These are phyloP conservation scores for Eugenia klotzschiana DNA, from an alignment of 441 rosid genomes.

Conservation along the genomic window DNA sequence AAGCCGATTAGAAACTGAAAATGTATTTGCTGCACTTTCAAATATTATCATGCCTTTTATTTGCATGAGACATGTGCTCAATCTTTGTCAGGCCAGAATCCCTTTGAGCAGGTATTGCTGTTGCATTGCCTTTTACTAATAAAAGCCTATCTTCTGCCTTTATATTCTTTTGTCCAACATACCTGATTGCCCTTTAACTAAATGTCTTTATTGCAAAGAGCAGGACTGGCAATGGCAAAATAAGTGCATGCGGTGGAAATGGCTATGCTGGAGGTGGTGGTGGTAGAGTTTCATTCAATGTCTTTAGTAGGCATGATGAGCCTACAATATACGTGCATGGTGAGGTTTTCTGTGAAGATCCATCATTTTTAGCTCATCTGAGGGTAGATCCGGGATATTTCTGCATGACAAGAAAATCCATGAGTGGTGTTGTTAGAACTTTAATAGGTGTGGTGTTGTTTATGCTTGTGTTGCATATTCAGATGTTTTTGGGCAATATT, in stretches of 20 bases:
- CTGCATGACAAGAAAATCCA: not conserved
- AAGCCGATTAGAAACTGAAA: not conserved
- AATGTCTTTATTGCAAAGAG: slow-evolving; percentile 9
- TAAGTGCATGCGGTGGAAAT: slow-evolving; percentile 91
- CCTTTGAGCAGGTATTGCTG: not conserved
- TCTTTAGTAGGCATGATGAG: slow-evolving; percentile 93
- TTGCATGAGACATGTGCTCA: not conserved
- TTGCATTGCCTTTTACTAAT: not conserved
- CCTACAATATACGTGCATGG: slow-evolving; percentile 76
- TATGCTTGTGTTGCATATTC: not conserved
- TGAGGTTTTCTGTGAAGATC: slow-evolving; percentile 10
- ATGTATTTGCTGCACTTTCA: not conserved
- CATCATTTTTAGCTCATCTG: not conserved
- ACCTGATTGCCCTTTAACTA: not conserved
- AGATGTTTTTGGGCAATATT: not conserved
- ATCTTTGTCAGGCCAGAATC: not conserved
- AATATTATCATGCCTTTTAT: not conserved
- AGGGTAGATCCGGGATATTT: not conserved
- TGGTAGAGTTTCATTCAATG: slow-evolving; percentile 86
- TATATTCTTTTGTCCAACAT: not conserved
- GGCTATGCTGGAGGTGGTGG: slow-evolving; percentile 99
- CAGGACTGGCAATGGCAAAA: slow-evolving; percentile 89
- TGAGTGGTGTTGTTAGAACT: not conserved
- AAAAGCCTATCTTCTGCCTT: not conserved
- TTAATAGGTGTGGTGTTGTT: not conserved